Evolutionary conservation across 768 basidiomycete species (phyloP), one percentile per base, ranked within the genome.

Genomic region (Leccinum subgranulosum): DNA sequence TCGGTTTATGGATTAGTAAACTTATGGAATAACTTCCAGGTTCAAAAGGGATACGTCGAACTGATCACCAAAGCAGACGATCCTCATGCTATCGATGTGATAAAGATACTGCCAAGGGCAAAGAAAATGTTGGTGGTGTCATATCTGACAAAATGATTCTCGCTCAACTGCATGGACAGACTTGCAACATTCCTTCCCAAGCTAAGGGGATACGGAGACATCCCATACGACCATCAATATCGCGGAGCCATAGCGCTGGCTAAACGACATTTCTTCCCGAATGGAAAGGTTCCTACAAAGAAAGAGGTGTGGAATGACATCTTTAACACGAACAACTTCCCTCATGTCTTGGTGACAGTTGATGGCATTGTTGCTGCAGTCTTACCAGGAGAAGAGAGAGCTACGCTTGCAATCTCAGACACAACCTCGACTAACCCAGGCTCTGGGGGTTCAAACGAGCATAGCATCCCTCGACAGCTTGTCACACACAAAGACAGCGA

Each of bases 171-270:
- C 8, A 8, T 41, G 43, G 19, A 56, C 51, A 70, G 69, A 55
- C 66, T 71, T 15, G 60, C 65, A 10, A 50, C 62, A 5, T 69
- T 71, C 43, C 64, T 70, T 52, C 69, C 67, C 1, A 71, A 71
- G 36, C 41, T 70, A 28, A 63, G 67, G 48, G 70, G 67, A 29
- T 71, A 67, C 14, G 69, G 68, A 8, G 57, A 71, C 34, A 60
- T 71, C 3, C 64, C 67, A 7, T 69, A 69, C 12, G 61, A 64
- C 14, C 54, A 60, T 47, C 61, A 71, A 47, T 70, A 70, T 33
- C 67, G 63, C 34, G 69, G 65, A 8, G 64, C 67, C 4, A 60
- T 71, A 9, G 69, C 69, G 3, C 49, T 70, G 14, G 67, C 69
- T 41, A 65, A 65, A 47, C 69, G 69, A 1, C 65, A 70, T 34